Base-by-base conservation (phyloP, 2,329 filamentous ascomycete genomes). In the Pyrenophora seminiperda region DNA sequence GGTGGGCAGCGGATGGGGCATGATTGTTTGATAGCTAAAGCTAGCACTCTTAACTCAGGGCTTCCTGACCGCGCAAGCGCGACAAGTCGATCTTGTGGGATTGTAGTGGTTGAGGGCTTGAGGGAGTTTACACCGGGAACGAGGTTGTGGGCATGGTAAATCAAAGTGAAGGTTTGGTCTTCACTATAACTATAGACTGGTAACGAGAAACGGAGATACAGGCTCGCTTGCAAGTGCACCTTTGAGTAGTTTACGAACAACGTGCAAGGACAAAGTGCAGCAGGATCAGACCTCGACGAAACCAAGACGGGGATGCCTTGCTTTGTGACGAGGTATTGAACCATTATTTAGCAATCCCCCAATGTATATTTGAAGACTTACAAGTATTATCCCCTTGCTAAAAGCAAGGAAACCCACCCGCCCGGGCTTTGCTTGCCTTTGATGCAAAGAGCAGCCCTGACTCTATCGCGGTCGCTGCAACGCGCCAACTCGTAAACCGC, bases 81-180 rank as follows among this genome's bases (percentile, higher is more conserved):
- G 30, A 41, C 22, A 30, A 61, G 38, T n/a, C 33, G 50, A 15
- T 33, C 40, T 19, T 47, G 49, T 27, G 38, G 34, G 17, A 47
- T 44, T 9, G 14, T 9, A 6, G 24, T 45, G 31, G 46, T 17
- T 5, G 37, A 15, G 24, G 50, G 29, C 3, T 46, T 20, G 11
- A 60, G 42, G 10, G 36, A 47, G 7, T 33, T 48, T 29, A 42
- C 39, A 36, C 47, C 55, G 37, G 48, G 55, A 13, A 52, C 48
- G 5, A 63, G 19, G 37, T 59, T 50, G 37, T 58, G 46, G 40
- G 59, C 59, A 49, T 59, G 43, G 38, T 61, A 62, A n/a, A 53
- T 45, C 11, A 63, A 41, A 17, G 53, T 49, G 20, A 63, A 60
- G 7, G 45, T 37, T 33, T 61, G 57, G 36, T 33, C 34, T 5